These are phyloP conservation scores for Penicillium dipodomyicola DNA, from an alignment of 495 filamentous ascomycete genomes.

Conservation along the genomic window DNA sequence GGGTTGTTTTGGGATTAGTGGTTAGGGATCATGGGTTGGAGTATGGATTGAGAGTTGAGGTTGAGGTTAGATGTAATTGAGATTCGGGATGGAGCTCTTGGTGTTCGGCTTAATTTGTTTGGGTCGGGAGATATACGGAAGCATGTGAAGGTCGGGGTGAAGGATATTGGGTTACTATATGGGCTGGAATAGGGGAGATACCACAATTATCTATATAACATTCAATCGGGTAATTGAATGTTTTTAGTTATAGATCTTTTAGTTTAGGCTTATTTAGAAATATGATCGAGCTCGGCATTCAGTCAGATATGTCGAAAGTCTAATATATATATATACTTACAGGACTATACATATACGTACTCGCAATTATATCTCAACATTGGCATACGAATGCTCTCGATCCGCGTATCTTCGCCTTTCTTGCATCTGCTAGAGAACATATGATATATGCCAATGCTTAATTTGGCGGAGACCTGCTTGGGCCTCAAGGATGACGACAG, in stretches of 20 bases:
- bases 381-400: not conserved
- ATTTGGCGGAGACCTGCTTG: constrained; percentile 3
- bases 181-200: not conserved
- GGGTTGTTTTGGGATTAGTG: not conserved
- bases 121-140: constrained; percentile 19
- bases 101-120: constrained; percentile 10
- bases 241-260: not conserved
- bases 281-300: not conserved
- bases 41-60: not conserved
- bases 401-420: not conserved
- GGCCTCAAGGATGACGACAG: constrained; percentile 29
- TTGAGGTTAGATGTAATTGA: not conserved
- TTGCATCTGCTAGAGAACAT: not conserved
- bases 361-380: not conserved
- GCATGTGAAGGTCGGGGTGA: constrained; percentile 24
- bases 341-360: not conserved
- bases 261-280: not conserved
- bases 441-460: constrained; percentile 8
- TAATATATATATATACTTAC: constrained; percentile 5
- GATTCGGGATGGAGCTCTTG: constrained; percentile 1
- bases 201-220: too few species aligned
- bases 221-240: not conserved
- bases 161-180: not conserved
- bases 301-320: not conserved
- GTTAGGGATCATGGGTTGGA: not conserved